Evolutionary conservation across 371 early-diverging fungal species (phyloP), one percentile per base, ranked within the genome.

Genomic region (Gilbertella persicaria): DNA sequence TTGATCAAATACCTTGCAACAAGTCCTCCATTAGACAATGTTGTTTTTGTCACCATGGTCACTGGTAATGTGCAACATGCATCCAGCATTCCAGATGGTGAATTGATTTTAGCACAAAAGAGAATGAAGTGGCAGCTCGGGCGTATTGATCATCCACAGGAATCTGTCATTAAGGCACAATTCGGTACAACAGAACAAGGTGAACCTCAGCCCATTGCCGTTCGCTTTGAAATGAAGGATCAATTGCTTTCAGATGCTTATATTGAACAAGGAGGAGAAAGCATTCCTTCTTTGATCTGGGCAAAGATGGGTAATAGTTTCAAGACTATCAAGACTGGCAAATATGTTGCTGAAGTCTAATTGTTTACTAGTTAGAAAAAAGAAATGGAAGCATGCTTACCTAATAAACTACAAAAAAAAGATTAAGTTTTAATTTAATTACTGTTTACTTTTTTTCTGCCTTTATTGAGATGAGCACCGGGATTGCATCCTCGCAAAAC

Each of bases 71-170:
- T 79, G 5, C 66, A 73, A 37, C 66, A 63, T 44, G 84, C 74
- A 0, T 72, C 74, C 25, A 80, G 80, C 45, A 65, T 76, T 3
- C 84, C 84, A 9, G 65, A 76, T 24, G 80, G 84, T 1, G 66
- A 80, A 17, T 73, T 82, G 67, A 74, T 67, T 29, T 67, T 71
- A 3, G 80, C 81, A 4, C 76, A 79, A 29, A 67, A 71, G 38
- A 66, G 69, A 48, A 77, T 84, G 65, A 62, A 75, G 6, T 84
- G 84, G 84, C 68, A 74, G 30, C 54, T 80, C 24, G 79, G 69
- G 0, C 42, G 61, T 8, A 42, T 70, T 2, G 40, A 64, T 29
- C 62, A 53, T 37, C 64, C 44, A 60, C 71, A 68, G n/a, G 64
- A 62, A 41, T 6, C 61, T 5, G 67, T 76, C 45, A 59, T 84